Conservation (phyloP, 208 protist species). For the Crithidia fasciculata region DNA sequence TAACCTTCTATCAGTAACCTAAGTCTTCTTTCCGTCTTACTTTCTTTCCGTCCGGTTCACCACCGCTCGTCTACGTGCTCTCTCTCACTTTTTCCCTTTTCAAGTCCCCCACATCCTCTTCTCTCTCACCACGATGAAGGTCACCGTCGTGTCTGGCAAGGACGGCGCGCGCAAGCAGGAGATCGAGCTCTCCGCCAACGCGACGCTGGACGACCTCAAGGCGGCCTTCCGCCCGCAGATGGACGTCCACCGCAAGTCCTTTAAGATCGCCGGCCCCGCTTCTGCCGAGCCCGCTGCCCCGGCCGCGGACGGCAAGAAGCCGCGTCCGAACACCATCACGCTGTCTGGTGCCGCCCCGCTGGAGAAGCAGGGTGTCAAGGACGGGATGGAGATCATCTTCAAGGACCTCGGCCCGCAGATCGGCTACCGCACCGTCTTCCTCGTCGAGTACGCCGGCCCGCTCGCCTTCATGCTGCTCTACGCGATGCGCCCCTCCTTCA, state of each 20-base stretch:
- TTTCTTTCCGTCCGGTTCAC: no score
- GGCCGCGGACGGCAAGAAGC: slow-evolving; percentile 41
- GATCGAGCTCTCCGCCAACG: slow-evolving; percentile 60
- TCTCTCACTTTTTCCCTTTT: no score
- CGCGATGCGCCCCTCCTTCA: slow-evolving; percentile 69
- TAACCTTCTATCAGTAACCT: no score
- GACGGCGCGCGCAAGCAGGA: slow-evolving; percentile 46
- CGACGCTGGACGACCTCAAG: slow-evolving; percentile 77
- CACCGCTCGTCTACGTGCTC: no score
- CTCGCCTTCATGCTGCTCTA: slow-evolving; percentile 92
- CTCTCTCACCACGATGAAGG: slow-evolving; percentile 56
- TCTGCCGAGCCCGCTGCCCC: slow-evolving; percentile 27
- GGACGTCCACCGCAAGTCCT: slow-evolving; percentile 70
- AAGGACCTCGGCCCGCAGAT: slow-evolving; percentile 95
- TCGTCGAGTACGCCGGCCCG: slow-evolving; percentile 95
- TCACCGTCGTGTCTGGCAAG: slow-evolving; percentile 63
- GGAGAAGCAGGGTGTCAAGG: slow-evolving; percentile 66
- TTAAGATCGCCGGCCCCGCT: slow-evolving; percentile 55
- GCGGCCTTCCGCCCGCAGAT: slow-evolving; percentile 64
- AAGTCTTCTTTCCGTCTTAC: no score
- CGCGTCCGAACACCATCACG: slow-evolving; percentile 50
- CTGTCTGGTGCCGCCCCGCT: slow-evolving; percentile 55
- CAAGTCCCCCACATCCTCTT: background rate
- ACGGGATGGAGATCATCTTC: slow-evolving; percentile 71
- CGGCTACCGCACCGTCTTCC: slow-evolving; percentile 94